These are phyloP conservation scores for Lentithecium fluviatile DNA, from an alignment of 495 filamentous ascomycete genomes.

Conservation along the genomic window DNA sequence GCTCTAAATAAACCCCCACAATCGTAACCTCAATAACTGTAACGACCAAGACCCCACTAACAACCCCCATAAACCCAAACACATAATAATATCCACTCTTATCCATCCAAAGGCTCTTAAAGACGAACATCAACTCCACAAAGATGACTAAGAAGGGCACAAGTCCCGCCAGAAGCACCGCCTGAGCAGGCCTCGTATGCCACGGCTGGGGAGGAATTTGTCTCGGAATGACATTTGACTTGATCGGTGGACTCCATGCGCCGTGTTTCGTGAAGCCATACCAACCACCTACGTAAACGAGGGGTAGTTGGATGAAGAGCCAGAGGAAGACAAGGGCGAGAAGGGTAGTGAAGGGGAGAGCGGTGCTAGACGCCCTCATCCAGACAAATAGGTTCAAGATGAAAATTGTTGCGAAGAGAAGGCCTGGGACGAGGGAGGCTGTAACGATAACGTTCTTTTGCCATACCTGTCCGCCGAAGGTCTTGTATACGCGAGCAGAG, in stretches of 20 bases:
- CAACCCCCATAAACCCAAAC: conserved; percentile 83
- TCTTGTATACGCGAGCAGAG: conserved; percentile 79
- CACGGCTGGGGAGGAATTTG: conserved; percentile 78
- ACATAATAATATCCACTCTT: conserved; percentile 95
- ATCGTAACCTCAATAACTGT: conserved; percentile 88
- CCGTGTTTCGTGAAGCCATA: conserved; percentile 65
- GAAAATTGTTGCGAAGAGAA: conserved; percentile 76
- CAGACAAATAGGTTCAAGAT: conserved; percentile 91
- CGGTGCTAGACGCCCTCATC: conserved; percentile 88
- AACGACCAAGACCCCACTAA: conserved; percentile 70
- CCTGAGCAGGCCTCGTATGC: conserved; percentile 65
- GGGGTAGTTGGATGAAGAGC: conserved; percentile 85
- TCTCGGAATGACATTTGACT: conserved; percentile 69
- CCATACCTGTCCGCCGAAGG: conserved; percentile 79
- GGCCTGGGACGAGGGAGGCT: conserved; percentile 78
- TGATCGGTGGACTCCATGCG: conserved; percentile 85
- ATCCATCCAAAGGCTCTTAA: conserved; percentile 88
- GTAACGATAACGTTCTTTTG: conserved; percentile 80
- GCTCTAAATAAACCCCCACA: conserved; percentile 80
- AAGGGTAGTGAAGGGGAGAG: conserved; percentile 84
- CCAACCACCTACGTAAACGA: conserved; percentile 85
- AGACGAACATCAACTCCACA: conserved; percentile 89
- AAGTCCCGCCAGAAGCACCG: conserved; percentile 72
- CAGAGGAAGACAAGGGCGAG: conserved; percentile 75
- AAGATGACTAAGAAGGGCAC: conserved; percentile 92